Percentiles rank a stretch among this genome's conserved stretches.
Evolutionary conservation across 2,329 filamentous ascomycete genomes (phyloP).

Genomic region (Exutisphaerella laricina): DNA sequence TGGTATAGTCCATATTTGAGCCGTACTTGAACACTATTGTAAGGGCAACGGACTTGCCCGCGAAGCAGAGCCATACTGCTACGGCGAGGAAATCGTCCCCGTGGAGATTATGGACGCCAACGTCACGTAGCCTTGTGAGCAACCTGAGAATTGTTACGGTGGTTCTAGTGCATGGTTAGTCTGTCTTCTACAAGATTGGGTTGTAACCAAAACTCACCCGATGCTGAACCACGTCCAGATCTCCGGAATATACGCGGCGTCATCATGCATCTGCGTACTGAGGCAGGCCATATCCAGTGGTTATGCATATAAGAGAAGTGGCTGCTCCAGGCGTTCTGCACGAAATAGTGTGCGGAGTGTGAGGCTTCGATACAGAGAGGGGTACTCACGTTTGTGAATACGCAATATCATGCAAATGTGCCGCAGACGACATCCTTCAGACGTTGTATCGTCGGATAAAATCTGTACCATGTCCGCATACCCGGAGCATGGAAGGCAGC

Average conservation of each 20-base stretch:
- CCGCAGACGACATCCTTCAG: no score
- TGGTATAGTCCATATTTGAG: conserved; percentile 9
- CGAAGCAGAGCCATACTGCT: conserved; percentile 1
- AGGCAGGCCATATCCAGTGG: conserved; percentile 8
- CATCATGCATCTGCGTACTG: conserved; percentile 6
- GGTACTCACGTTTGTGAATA: no score
- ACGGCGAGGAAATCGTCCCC: conserved; percentile 1
- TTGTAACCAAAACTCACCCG: neutral
- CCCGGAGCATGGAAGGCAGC: no score
- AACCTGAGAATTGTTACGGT: conserved; percentile 1
- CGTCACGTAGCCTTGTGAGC: neutral
- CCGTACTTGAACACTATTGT: conserved; percentile 3
- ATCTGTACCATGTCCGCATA: no score
- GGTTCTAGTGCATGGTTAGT: conserved; percentile 2
- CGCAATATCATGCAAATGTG: no score
- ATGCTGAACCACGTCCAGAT: conserved; percentile 10
- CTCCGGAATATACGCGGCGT: conserved; percentile 1
- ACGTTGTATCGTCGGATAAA: no score
- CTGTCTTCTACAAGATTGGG: neutral
- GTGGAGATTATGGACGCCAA: neutral
- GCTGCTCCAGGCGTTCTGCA: no score
- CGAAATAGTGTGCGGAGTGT: no score
- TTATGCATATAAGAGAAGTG: no score
- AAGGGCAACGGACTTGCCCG: neutral
- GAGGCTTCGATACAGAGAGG: no score